Evolutionary conservation across 805 yeast genomes (phyloP), one percentile per base, ranked within the genome.

Genomic region (Brettanomyces naardenensis): DNA sequence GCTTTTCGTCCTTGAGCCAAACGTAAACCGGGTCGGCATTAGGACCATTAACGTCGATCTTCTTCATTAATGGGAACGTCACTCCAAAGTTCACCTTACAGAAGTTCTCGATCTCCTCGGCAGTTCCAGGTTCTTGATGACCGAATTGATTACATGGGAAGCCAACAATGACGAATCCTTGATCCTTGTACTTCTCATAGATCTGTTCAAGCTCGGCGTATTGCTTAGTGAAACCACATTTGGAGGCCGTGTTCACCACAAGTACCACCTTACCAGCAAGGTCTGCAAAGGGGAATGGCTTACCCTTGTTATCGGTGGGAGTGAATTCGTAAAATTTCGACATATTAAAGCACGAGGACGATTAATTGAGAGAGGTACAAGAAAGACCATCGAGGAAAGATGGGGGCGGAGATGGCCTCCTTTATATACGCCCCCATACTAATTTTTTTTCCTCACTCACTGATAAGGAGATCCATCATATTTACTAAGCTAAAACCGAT

Each of bases 131-230:
- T 61, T 89, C 85, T 66, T 92, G 82, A 49, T 73, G 65, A 19
- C 82, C 89, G 56, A 88, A 88, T 58, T 87, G 95, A 63, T 86
- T 84, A 62, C 95, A 85, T 23, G 97, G 97, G 71, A 88, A 87
- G 0, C 88, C 96, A 26, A 88, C 46, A 20, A 88, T 68, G 32
- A 64, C 75, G 19, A 89, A 65, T 1, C 85, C 94, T 44, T 71
- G 53, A 35, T 70, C 74, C 37, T 70, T 62, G 62, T 80, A 83
- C 54, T 77, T 75, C 43, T 76, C 63, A 63, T 85, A 78, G 11
- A 88, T 61, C 29, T 58, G 62, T 61, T 88, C 89, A 26, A 88
- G 63, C 37, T 79, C 90, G 37, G 67, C 62, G 57, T 81, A 83
- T 58, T 87, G 95, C 40, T 83, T 78, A 3, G 92, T 78, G 61